A percentile compares a stretch with the other conserved stretches of the same genome.
Evolutionary conservation across 768 basidiomycete species (phyloP).

Genomic region (Lentinus tigrinus): DNA sequence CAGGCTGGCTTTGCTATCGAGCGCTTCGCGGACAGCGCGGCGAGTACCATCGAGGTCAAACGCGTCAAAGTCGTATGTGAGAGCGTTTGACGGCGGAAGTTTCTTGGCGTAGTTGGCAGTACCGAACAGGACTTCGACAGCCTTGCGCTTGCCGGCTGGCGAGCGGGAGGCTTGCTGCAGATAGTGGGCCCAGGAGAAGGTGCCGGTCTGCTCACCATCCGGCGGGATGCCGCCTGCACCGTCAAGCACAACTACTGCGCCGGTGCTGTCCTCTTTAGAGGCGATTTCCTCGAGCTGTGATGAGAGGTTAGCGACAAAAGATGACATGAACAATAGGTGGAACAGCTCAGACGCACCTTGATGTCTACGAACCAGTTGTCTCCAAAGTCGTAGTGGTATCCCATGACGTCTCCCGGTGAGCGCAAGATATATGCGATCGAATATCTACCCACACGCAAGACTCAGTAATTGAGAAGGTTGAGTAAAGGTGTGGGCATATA

Average conservation of each 20-base stretch:
- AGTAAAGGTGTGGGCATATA: background rate
- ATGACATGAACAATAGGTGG: too few relatives aligned
- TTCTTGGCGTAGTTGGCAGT: background rate
- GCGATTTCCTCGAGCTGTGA: background rate
- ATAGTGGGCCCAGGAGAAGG: background rate
- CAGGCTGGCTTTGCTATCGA: constrained; percentile 4
- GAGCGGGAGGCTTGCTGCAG: background rate
- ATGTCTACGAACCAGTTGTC: constrained; percentile 12
- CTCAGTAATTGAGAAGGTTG: background rate
- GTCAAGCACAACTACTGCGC: constrained; percentile 3
- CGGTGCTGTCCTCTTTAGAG: background rate
- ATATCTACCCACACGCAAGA: background rate
- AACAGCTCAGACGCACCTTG: background rate
- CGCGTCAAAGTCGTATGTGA: constrained; percentile 6
- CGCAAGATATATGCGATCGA: background rate
- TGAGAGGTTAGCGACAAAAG: background rate
- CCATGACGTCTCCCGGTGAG: background rate
- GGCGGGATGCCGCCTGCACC: constrained; percentile 3
- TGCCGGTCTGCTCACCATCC: background rate
- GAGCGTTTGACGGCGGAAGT: background rate
- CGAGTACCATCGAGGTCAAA: constrained; percentile 5
- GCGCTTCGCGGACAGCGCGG: background rate
- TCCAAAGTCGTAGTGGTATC: constrained; percentile 11
- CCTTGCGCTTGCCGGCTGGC: background rate
- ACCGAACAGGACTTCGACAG: background rate